Evolutionary conservation across 768 basidiomycete species (phyloP), one percentile per base, ranked within the genome.

Genomic region (Suillus clintonianus): DNA sequence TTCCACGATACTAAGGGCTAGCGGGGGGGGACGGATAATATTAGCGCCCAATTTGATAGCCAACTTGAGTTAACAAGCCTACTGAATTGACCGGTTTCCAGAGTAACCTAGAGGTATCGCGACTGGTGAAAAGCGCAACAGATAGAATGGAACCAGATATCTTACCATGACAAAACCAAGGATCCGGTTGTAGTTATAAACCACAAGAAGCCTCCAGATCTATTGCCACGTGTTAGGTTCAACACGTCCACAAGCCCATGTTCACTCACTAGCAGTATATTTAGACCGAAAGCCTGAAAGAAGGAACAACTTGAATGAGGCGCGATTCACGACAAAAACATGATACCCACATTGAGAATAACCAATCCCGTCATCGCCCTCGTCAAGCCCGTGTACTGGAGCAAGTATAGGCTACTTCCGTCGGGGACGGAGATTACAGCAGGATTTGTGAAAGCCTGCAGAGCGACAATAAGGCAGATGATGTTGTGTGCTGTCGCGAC

Each of bases 401-500:
- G 5, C 10, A 62, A 30, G 22, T 60, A 62, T n/a, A 62, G 22
- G 39, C 8, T 58, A 30, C 4, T 42, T n/a, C 58, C 61, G 19
- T 45, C 6, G 0, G 61, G 57, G 27, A 39, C 19, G 2, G 56
- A 42, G 32, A 45, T 24, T 39, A 39, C 32, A n/a, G 59, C 19
- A 42, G 22, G 34, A 24, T 59, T 24, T 15, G 61, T 30, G 11
- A 62, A 62, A 4, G 17, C 61, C 15, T 62, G n/a, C 19, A 62
- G 42, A n/a, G 32, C n/a, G 15, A 14, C 11, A 22, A 62, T 2
- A 17, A 62, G 42, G 5, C 24, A 58, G 27, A 62, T 8, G 22
- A 62, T 60, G 39, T 27, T 58, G 39, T 62, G 61, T 24, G 59
- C 61, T 57, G 61, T 62, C 6, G 61, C 56, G 6, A 62, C 60